Percentiles rank a stretch among this genome's conserved stretches.
These are phyloP conservation scores for Tympanopsis confertula DNA, from an alignment of 2,329 filamentous ascomycete species.

Conservation along the genomic window DNA sequence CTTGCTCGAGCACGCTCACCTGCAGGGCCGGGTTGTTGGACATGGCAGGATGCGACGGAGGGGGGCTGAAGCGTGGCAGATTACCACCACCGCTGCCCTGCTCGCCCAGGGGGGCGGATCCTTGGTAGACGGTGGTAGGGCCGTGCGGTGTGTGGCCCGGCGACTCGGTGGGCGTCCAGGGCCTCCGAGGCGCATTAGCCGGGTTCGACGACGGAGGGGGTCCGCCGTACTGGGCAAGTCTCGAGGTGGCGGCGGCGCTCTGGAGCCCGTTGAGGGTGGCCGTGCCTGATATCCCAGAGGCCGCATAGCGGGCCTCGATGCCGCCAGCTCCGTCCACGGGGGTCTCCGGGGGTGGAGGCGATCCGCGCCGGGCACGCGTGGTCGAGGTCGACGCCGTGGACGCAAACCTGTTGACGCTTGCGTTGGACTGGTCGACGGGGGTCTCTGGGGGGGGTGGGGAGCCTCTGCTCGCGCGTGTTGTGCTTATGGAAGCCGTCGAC, in stretches of 20 bases:
- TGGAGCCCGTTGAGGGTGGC: slow-evolving; percentile 70
- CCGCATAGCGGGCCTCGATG: slow-evolving; percentile 84
- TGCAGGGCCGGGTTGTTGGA: slow-evolving; percentile 29
- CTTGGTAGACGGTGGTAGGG: slow-evolving; percentile 84
- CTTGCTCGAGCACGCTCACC: slow-evolving; percentile 68
- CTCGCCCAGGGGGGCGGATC: slow-evolving; percentile 59
- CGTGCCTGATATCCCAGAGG: slow-evolving; percentile 77
- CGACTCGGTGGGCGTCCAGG: slow-evolving; percentile 90
- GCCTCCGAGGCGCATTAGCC: slow-evolving; percentile 44
- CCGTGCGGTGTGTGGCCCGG: slow-evolving; percentile 80
- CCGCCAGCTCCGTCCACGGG: slow-evolving; percentile 69
- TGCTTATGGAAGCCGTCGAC: slow-evolving; percentile 3
- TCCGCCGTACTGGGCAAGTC: slow-evolving; percentile 65
- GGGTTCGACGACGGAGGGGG: slow-evolving; percentile 29
- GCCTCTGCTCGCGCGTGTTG: slow-evolving; percentile 9
- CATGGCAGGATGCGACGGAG: slow-evolving; percentile 30
- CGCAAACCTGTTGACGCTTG: slow-evolving; percentile 46
- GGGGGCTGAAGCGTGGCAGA: slow-evolving; percentile 20
- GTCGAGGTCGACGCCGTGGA: slow-evolving; percentile 91
- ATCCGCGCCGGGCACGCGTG: slow-evolving; percentile 80
- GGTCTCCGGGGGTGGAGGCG: slow-evolving; percentile 88
- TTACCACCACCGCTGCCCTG: slow-evolving; percentile 48
- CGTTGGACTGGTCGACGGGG: slow-evolving; percentile 27
- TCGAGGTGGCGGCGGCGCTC: slow-evolving; percentile 74
- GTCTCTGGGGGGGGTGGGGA: slow-evolving; percentile 12